Percentiles rank a stretch among this genome's conserved stretches.
Evolutionary conservation across 225 moss, liverwort and hornwort species (phyloP).

Genomic region (Sphagnum tenellum): DNA sequence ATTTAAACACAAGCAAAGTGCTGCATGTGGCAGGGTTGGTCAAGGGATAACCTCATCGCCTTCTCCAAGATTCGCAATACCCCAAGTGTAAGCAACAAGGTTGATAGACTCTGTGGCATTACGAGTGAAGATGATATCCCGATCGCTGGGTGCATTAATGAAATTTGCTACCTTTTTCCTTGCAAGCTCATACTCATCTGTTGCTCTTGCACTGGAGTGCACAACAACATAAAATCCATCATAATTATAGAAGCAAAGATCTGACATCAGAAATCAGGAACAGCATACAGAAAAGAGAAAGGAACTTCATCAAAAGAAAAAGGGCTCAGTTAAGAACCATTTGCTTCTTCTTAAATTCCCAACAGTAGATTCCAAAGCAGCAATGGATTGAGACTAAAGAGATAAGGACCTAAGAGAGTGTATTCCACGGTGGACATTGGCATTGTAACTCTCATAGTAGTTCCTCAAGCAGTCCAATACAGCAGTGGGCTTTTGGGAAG

Average conservation of each 20-base stretch:
- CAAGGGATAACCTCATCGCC: constrained; percentile 70
- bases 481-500: constrained; percentile 73
- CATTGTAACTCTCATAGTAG: constrained; percentile 78
- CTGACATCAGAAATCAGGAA: too few species aligned
- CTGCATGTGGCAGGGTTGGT: background rate
- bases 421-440: constrained; percentile 94
- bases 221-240: background rate
- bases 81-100: constrained; percentile 84
- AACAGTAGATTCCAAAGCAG: too few species aligned
- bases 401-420: constrained; percentile 62
- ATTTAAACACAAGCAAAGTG: too few species aligned
- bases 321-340: too few species aligned
- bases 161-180: constrained; percentile 72
- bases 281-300: too few species aligned
- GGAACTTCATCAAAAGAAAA: too few species aligned
- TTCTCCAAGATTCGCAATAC: constrained; percentile 51
- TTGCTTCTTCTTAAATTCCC: too few species aligned
- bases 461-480: constrained; percentile 59
- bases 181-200: constrained; percentile 77
- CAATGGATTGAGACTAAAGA: too few species aligned
- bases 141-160: constrained; percentile 72
- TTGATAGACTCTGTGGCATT: constrained; percentile 96
- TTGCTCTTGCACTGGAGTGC: constrained; percentile 69
- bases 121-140: constrained; percentile 75
- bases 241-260: too few species aligned